A percentile compares a stretch with the other conserved stretches of the same genome.
phyloP scores from a whole-genome alignment of 2,329 filamentous ascomycete species.

The Clarireedia hainanense region DNA sequence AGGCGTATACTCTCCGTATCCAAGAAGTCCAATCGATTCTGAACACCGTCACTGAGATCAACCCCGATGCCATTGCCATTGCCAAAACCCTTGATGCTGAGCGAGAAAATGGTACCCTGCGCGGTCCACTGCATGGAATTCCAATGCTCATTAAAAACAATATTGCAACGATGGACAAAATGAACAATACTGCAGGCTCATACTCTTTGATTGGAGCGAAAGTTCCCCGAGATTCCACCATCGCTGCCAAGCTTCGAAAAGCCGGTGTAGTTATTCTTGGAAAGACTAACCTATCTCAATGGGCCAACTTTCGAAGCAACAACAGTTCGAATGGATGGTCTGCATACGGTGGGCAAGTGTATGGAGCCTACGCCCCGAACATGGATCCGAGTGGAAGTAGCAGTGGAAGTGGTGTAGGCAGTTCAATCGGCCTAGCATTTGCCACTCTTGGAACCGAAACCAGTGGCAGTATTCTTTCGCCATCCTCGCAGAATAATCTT shows the following conservation, averaged over 20 bases:
- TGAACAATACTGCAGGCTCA: conserved; percentile 51
- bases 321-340: conserved; percentile 54
- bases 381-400: conserved; percentile 54
- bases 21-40: conserved; percentile 10
- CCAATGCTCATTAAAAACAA: conserved; percentile 54
- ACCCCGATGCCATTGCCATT: conserved; percentile 22
- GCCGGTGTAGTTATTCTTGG: conserved; percentile 59
- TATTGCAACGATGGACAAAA: conserved; percentile 46
- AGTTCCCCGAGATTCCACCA: conserved; percentile 43
- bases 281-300: conserved; percentile 58
- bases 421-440: neutral
- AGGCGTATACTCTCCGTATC: conserved; percentile 18
- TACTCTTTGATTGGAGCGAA: conserved; percentile 45
- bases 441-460: conserved; percentile 53
- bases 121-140: conserved; percentile 43
- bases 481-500: conserved; percentile 45
- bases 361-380: conserved; percentile 49
- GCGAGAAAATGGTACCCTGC: conserved; percentile 6
- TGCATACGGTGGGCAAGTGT: conserved; percentile 51
- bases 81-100: conserved; percentile 17
- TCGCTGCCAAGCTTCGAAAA: conserved; percentile 51
- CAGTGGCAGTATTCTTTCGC: conserved; percentile 44
- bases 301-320: conserved; percentile 53
- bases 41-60: conserved; percentile 18
- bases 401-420: conserved; percentile 34